phyloP scores from a whole-genome alignment of 257 asterid genomes.

The Gardenia jasminoides region DNA sequence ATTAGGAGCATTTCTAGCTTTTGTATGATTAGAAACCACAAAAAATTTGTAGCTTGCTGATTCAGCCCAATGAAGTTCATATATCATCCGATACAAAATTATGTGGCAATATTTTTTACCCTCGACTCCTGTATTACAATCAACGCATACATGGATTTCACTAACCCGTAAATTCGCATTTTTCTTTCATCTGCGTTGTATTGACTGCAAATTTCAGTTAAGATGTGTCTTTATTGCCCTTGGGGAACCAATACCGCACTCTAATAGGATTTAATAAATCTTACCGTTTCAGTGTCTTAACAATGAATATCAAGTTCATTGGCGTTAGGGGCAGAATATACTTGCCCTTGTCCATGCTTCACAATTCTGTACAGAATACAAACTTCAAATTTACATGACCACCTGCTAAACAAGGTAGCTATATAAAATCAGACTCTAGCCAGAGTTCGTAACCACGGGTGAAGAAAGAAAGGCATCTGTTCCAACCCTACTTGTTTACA shows the following conservation, averaged over 20 bases:
- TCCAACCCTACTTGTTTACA: too few species aligned
- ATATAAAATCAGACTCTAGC: too few species aligned
- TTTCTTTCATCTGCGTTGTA: not conserved
- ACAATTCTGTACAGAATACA: not conserved
- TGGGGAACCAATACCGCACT: not conserved
- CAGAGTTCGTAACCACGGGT: too few species aligned
- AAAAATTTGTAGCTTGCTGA: constrained; percentile 13
- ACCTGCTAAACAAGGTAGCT: too few species aligned
- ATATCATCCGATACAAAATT: not conserved
- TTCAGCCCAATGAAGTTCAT: constrained; percentile 14
- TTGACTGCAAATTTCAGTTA: not conserved
- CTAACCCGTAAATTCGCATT: not conserved
- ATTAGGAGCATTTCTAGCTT: constrained; percentile 14
- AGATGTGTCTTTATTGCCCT: not conserved
- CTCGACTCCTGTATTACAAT: not conserved
- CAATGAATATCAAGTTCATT: not conserved
- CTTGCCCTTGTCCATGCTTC: not conserved
- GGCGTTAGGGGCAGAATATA: too few species aligned
- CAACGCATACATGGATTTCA: not conserved
- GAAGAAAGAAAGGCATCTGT: too few species aligned
- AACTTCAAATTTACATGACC: too few species aligned
- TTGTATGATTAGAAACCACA: constrained; percentile 24
- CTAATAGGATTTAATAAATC: not conserved
- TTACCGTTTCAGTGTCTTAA: not conserved
- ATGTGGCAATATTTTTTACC: not conserved